Base-by-base conservation (phyloP, 352 stramenopile species). In the Phytophthora multivora region DNA sequence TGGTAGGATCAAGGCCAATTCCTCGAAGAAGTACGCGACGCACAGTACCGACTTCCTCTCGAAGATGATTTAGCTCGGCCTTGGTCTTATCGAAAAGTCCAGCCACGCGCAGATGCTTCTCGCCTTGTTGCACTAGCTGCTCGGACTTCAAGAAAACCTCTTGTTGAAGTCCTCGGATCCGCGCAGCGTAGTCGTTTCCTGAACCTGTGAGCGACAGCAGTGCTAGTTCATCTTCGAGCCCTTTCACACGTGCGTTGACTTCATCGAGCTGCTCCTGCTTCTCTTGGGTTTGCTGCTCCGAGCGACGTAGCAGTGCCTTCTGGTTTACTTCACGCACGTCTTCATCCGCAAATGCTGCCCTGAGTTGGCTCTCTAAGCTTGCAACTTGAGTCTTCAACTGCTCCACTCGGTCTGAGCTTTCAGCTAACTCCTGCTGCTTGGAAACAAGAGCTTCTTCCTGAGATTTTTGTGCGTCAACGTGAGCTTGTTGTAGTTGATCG, bases 71-170 rank as follows among this genome's bases (percentile, higher is more conserved):
- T n/a, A 80, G 59, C 40, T 86, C 64, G 2, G 42, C 21, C 43
- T 78, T 86, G 26, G 75, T 47, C 25, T 80, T 79, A 10, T 88
- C 78, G 11, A 79, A 66, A 19, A 65, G 63, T 11, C 76, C 59
- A 4, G 69, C 75, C 12, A 89, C 55, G 19, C 64, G 60, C 13
- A 95, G 35, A 33, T 88, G 76, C 47, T 88, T 91, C 59, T 95
- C 86, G 6, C 76, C 80, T 63, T 93, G 83, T 18, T 77, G 60
- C 9, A 95, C 82, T 18, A 93, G 79, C 63, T 91, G 82, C 47
- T 89, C 69, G 0, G 77, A 90, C 45, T 91, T 95, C 11, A 71
- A 30, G 57, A 88, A 91, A 19, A 95, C 62, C 38, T 90, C 77
- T 19, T 93, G 68, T 45, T 92, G 82, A 43, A 91, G 61, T 19